A percentile compares a stretch with the other conserved stretches of the same genome.
Evolutionary conservation across 768 basidiomycete genomes (phyloP).

Genomic region (Saitozyma sp.): DNA sequence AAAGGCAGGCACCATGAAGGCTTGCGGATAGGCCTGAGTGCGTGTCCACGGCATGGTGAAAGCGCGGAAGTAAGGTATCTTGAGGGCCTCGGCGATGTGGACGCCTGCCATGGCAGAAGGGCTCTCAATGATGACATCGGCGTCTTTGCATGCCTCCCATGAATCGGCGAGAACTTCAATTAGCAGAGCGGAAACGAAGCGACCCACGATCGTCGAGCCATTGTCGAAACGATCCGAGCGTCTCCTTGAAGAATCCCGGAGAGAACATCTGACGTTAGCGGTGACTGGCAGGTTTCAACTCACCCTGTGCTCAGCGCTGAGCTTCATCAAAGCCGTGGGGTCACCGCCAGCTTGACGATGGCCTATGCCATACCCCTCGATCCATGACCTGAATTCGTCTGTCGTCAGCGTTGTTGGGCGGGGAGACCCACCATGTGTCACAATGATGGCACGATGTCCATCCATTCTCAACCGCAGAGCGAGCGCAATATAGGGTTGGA

Average conservation of each 20-base stretch:
- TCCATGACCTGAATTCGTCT: constrained; percentile 59
- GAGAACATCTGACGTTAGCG: constrained; percentile 63
- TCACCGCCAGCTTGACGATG: constrained; percentile 69
- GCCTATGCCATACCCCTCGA: constrained; percentile 62
- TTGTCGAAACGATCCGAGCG: constrained; percentile 62
- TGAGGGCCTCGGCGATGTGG: constrained; percentile 69
- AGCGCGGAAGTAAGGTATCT: constrained; percentile 64
- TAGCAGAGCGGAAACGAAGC: too few species aligned
- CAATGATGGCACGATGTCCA: constrained; percentile 58
- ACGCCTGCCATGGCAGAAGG: constrained; percentile 71
- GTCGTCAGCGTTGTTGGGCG: too few species aligned
- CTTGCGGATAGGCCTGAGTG: constrained; percentile 66
- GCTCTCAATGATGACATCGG: constrained; percentile 67
- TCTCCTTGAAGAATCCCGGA: constrained; percentile 69
- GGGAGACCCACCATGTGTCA: constrained; percentile 53
- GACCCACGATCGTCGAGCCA: constrained; percentile 62
- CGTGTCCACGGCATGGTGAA: constrained; percentile 54
- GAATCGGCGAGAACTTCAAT: constrained; percentile 58
- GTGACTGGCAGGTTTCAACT: not conserved
- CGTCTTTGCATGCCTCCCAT: constrained; percentile 66
- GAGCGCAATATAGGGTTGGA: constrained; percentile 60
- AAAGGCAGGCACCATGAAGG: constrained; percentile 63
- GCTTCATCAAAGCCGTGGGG: constrained; percentile 68
- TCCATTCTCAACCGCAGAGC: constrained; percentile 54
- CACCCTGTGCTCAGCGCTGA: constrained; percentile 57